Evolutionary conservation across 495 filamentous ascomycete species (phyloP).

Genomic region (Aspergillus cristatus): DNA sequence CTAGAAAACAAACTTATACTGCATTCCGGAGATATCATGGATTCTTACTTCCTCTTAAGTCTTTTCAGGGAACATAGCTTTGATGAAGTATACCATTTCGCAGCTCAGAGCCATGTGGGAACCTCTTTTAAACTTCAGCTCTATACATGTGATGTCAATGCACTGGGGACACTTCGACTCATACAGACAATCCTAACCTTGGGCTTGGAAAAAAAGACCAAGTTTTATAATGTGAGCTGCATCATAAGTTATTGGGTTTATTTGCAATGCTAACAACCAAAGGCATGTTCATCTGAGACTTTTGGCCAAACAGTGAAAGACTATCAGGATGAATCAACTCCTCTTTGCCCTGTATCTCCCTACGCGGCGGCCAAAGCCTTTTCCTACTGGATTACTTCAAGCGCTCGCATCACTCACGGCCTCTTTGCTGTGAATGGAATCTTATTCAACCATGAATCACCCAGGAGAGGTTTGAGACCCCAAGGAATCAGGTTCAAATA

Average conservation of each 20-base stretch:
- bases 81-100: conserved; percentile 2
- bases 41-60: neutral
- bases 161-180: neutral
- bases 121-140: neutral
- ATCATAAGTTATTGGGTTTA: neutral
- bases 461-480: neutral
- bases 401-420: neutral
- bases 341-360: neutral
- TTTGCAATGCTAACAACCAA: neutral
- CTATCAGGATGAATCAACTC: neutral
- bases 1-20: neutral
- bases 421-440: conserved; percentile 3
- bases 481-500: neutral
- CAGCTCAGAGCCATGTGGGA: conserved; percentile 1
- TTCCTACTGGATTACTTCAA: neutral
- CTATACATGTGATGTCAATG: neutral
- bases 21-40: neutral
- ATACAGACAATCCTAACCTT: neutral
- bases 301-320: neutral
- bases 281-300: neutral
- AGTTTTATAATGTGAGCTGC: neutral
- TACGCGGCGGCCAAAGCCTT: neutral
- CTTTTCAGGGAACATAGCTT: neutral
- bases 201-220: neutral
- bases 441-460: conserved; percentile 3